These are phyloP conservation scores for Haematococcus lacustris DNA, from an alignment of 139 green algal genomes.

Conservation along the genomic window DNA sequence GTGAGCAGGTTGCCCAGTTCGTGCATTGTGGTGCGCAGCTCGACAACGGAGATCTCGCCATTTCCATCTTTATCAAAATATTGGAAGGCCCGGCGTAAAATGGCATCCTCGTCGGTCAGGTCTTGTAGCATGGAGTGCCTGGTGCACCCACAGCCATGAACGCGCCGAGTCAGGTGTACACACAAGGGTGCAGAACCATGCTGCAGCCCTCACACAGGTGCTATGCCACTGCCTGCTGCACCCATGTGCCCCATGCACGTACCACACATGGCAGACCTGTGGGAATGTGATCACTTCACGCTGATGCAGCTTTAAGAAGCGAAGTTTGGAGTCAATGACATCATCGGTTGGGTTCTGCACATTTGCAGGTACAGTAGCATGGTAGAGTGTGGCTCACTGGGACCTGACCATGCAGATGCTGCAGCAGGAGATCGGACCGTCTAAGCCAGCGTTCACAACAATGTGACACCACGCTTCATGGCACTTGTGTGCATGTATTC, in stretches of 20 bases:
- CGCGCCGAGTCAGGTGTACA: background rate
- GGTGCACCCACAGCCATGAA: background rate
- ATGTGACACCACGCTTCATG: background rate
- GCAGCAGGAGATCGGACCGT: background rate
- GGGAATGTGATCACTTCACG: conserved; percentile 26
- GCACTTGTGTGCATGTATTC: background rate
- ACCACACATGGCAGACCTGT: conserved; percentile 45
- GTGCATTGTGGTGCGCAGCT: conserved; percentile 43
- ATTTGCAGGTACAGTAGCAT: background rate
- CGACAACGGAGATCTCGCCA: conserved; percentile 24
- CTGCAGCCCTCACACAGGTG: background rate
- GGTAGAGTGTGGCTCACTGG: background rate
- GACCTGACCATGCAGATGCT: background rate
- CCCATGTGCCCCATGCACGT: background rate
- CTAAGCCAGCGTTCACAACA: background rate
- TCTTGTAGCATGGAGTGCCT: conserved; percentile 43
- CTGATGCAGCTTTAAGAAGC: conserved; percentile 26
- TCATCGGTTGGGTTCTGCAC: conserved; percentile 28
- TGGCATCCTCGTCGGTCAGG: conserved; percentile 39
- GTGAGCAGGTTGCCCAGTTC: conserved; percentile 47
- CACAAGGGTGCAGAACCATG: background rate
- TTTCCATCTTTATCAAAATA: conserved; percentile 47
- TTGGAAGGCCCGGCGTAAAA: conserved; percentile 39
- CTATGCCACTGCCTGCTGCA: background rate
- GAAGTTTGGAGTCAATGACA: conserved; percentile 38